Percentiles rank a stretch among this genome's conserved stretches.
Conservation (phyloP, 805 yeast genomes). For the Ogataea dorogensis region DNA sequence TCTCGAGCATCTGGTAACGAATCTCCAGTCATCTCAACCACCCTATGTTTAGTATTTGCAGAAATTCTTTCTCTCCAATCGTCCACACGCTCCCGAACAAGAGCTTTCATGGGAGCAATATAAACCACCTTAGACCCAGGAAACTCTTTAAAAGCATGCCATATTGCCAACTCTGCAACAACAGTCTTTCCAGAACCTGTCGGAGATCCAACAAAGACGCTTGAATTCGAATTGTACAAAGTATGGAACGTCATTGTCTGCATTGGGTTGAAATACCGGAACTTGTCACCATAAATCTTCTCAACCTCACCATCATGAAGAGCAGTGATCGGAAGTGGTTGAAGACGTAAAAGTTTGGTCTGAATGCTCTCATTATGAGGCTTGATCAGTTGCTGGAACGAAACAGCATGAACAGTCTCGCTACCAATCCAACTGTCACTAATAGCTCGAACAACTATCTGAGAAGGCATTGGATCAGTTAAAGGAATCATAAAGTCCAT, state of each 20-base stretch:
- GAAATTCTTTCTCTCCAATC: constrained; percentile 67
- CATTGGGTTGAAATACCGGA: constrained; percentile 94
- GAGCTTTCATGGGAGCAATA: constrained; percentile 88
- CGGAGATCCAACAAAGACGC: constrained; percentile 94
- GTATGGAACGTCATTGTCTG: constrained; percentile 96
- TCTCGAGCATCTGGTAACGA: constrained; percentile 70
- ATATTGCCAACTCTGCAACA: constrained; percentile 94
- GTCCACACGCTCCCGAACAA: constrained; percentile 78
- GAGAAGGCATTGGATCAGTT: constrained; percentile 86
- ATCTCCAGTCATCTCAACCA: constrained; percentile 83
- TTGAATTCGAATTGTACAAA: constrained; percentile 71
- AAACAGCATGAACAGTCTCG: constrained; percentile 70
- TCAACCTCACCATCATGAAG: constrained; percentile 68
- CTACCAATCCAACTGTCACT: constrained; percentile 91
- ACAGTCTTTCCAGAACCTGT: constrained; percentile 98
- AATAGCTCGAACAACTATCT: constrained; percentile 71
- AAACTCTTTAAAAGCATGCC: constrained; percentile 87
- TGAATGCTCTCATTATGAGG: constrained; percentile 86
- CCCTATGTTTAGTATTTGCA: constrained; percentile 43
- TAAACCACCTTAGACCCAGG: constrained; percentile 82
- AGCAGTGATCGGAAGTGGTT: constrained; percentile 85
- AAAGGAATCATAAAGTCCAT: constrained; percentile 92
- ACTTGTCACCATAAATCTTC: constrained; percentile 60
- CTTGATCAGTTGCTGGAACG: constrained; percentile 85
- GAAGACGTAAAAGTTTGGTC: constrained; percentile 73